Evolutionary conservation across 306 rosid genomes (phyloP).

Genomic region (Casuarina cunninghamiana): DNA sequence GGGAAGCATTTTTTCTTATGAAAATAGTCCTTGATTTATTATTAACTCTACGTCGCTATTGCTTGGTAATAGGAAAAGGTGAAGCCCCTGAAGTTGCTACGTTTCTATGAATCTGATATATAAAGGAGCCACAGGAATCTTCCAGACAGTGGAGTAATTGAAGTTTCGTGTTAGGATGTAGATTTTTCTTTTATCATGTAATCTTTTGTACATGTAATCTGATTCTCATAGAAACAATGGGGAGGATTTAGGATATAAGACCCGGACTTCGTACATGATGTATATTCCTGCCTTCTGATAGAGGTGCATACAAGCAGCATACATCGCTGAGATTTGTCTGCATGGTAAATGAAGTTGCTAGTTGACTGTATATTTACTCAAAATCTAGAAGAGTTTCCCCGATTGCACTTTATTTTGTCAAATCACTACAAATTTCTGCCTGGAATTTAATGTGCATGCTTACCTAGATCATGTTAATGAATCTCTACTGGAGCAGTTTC

Average conservation of each 20-base stretch:
- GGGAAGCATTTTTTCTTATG: conserved; percentile 8
- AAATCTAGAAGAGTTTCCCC: conserved; percentile 5
- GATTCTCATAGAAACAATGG: conserved; percentile 14
- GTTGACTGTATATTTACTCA: conserved; percentile 7
- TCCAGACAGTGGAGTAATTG: conserved; percentile 9
- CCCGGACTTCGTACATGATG: conserved; percentile 23
- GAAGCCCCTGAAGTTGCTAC: conserved; percentile 71
- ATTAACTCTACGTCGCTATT: conserved; percentile 15
- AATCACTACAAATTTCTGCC: neutral
- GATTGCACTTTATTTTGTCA: conserved; percentile 4
- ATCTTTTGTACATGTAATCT: conserved; percentile 21
- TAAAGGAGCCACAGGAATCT: conserved; percentile 21
- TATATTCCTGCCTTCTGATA: conserved; percentile 36
- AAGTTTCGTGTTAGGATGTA: conserved; percentile 9
- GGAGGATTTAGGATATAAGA: conserved; percentile 21
- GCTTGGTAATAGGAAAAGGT: conserved; percentile 62
- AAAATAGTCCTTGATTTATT: conserved; percentile 4
- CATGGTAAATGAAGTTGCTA: conserved; percentile 23
- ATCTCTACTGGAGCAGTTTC: too few relatives aligned
- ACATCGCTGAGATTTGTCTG: conserved; percentile 25
- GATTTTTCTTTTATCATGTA: conserved; percentile 2
- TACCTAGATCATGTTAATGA: too few relatives aligned
- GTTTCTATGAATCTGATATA: conserved; percentile 61
- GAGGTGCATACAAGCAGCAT: conserved; percentile 12
- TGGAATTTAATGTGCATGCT: too few relatives aligned